Evolutionary conservation across 129 eudicot genomes (phyloP).

Genomic region (Sambucus nigra): DNA sequence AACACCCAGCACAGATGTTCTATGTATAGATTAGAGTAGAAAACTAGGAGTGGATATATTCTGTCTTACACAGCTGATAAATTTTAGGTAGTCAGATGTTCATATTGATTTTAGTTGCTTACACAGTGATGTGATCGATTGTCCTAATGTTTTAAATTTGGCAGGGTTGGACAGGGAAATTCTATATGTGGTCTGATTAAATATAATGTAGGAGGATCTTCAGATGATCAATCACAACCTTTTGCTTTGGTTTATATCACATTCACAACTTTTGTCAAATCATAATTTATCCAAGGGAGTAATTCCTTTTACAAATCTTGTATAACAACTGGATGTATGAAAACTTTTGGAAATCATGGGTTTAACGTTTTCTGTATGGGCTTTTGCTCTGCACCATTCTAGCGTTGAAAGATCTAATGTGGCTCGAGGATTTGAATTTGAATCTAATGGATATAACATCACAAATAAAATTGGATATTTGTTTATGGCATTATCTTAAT

Average conservation of each 20-base stretch:
- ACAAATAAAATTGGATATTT: too few species aligned
- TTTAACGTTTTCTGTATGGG: too few species aligned
- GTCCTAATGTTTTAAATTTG: slow-evolving; percentile 2
- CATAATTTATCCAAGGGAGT: too few species aligned
- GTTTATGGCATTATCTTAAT: too few species aligned
- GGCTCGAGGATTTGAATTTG: too few species aligned
- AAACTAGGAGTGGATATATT: slow-evolving; percentile 18
- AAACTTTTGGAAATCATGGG: too few species aligned
- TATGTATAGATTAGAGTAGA: slow-evolving; percentile 28
- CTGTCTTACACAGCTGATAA: slow-evolving; percentile 18
- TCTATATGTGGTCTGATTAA: slow-evolving; percentile 11
- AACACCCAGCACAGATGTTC: slow-evolving; percentile 10
- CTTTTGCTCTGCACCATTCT: too few species aligned
- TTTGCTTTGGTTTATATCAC: too few species aligned
- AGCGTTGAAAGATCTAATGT: too few species aligned
- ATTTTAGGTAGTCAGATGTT: slow-evolving; percentile 29
- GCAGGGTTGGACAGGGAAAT: slow-evolving; percentile 28
- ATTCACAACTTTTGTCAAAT: too few species aligned
- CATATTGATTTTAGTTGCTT: slow-evolving; percentile 16
- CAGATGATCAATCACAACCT: slow-evolving; percentile 8
- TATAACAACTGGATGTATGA: neutral
- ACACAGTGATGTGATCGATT: slow-evolving; percentile 12
- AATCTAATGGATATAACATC: too few species aligned
- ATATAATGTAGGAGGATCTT: slow-evolving; percentile 8
- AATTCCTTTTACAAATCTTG: too few species aligned